Conservation (phyloP, 106 monocot species). For the Agapanthus africanus region DNA sequence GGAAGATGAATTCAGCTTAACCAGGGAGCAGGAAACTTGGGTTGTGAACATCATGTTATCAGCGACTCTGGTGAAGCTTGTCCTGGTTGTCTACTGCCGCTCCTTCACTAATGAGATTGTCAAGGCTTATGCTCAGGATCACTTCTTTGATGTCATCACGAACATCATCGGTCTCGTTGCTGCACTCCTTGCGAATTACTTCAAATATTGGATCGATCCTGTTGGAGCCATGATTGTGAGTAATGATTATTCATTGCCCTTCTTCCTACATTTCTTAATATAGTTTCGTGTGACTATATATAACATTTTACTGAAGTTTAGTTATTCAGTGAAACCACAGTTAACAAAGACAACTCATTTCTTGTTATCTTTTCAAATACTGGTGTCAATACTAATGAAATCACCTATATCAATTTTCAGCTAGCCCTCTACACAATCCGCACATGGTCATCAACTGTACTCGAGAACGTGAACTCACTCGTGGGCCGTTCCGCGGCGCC, state of each 20-base stretch:
- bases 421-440: constrained; percentile 66
- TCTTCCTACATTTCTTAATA: background rate
- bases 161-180: constrained; percentile 76
- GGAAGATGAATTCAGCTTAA: constrained; percentile 65
- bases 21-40: constrained; percentile 70
- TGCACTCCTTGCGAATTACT: constrained; percentile 77
- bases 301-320: too few species aligned
- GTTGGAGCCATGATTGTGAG: constrained; percentile 89
- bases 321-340: too few species aligned
- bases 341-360: too few species aligned
- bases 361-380: too few species aligned
- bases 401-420: too few species aligned
- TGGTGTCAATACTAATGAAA: too few species aligned
- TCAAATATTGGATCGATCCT: constrained; percentile 70
- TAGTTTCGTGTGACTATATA: too few species aligned
- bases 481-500: constrained; percentile 64
- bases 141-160: constrained; percentile 97
- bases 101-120: constrained; percentile 95
- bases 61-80: constrained; percentile 83
- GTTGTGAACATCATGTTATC: constrained; percentile 73
- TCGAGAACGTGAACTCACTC: constrained; percentile 65
- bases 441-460: constrained; percentile 62
- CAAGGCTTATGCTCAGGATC: constrained; percentile 96
- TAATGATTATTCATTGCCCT: constrained; percentile 5
- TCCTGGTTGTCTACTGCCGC: constrained; percentile 68